Evolutionary conservation across 352 stramenopile genomes (phyloP), one percentile per base, ranked within the genome.

Genomic region (Thraustochytrium sp.): DNA sequence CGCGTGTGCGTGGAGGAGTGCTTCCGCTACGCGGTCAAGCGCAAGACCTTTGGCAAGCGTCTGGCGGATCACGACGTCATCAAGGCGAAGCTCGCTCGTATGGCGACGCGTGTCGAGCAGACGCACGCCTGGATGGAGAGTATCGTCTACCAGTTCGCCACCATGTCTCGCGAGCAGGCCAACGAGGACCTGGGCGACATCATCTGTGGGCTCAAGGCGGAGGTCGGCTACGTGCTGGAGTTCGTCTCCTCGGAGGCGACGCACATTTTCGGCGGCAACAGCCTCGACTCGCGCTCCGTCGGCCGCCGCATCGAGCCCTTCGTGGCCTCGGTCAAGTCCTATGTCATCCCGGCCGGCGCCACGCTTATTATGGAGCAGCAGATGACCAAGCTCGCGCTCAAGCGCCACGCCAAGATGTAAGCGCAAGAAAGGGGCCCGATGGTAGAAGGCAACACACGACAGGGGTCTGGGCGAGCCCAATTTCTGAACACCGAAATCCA

Each of bases 11-110:
- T 82, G 13, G 62, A 82, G 44, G 74, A 82, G 23, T 74, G 13
- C 62, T 74, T 82, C 36, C 31, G 37, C 18, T 82, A 44, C 38
- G 74, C 74, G 31, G 18, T 59, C 9, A 75, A 74, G 38, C 37
- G 74, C 37, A 82, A 49, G 37, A 80, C 62, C 46, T 82, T 82
- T 82, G 74, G 74, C 40, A 74, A 78, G 51, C 5, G 26, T 13
- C 62, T 82, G 13, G 31, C 46, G 0, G 26, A 75, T 13, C 74
- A 82, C 34, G 53, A 75, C 8, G 40, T 82, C 34, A 82, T 82
- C 59, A 75, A 78, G 74, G 74, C 37, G 16, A 82, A 59, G 8
- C 51, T 82, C 82, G 74, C 74, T 16, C 37, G 46, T 29, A 82
- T 82, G 74, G 74, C 62, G 11, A 53, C 51, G 13, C 53, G 49